phyloP scores from a whole-genome alignment of 2,329 filamentous ascomycete species.

The Trichophyton schoenleinii region DNA sequence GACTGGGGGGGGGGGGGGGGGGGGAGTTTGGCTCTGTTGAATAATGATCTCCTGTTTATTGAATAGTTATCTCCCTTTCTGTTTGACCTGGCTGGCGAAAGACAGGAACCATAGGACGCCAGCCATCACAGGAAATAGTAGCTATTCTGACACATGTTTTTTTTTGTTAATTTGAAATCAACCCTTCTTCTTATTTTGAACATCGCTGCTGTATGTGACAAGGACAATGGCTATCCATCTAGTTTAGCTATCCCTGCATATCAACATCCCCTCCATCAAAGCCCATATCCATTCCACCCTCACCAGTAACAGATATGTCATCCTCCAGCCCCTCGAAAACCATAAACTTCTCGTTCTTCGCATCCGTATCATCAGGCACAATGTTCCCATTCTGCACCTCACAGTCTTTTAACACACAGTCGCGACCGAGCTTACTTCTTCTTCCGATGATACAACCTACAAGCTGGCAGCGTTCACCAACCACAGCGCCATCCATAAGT shows the following conservation, averaged over 20 bases:
- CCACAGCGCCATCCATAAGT: constrained; percentile 79
- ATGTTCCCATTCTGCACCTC: constrained; percentile 81
- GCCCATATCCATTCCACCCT: constrained; percentile 15
- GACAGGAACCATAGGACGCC: too few species aligned
- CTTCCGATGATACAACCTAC: constrained; percentile 79
- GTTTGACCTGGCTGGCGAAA: too few species aligned
- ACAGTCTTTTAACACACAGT: constrained; percentile 68
- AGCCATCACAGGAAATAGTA: too few species aligned
- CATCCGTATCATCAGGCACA: constrained; percentile 62
- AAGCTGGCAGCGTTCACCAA: constrained; percentile 73
- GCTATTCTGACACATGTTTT: too few species aligned
- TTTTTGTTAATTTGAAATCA: too few species aligned
- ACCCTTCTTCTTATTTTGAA: too few species aligned
- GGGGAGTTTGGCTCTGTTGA: too few species aligned
- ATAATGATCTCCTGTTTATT: too few species aligned
- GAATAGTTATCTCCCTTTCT: too few species aligned
- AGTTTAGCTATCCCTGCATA: background rate
- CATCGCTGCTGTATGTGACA: too few species aligned
- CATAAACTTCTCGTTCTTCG: constrained; percentile 53
- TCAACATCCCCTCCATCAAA: constrained; percentile 8
- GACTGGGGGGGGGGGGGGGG: too few species aligned
- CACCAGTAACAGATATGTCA: constrained; percentile 17
- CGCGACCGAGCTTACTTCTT: constrained; percentile 69
- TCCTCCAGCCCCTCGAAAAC: constrained; percentile 36
- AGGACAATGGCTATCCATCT: too few species aligned